Evolutionary conservation across 371 early-diverging fungal genomes (phyloP), one percentile per base, ranked within the genome.

Genomic region (Rhizopus microsporus): DNA sequence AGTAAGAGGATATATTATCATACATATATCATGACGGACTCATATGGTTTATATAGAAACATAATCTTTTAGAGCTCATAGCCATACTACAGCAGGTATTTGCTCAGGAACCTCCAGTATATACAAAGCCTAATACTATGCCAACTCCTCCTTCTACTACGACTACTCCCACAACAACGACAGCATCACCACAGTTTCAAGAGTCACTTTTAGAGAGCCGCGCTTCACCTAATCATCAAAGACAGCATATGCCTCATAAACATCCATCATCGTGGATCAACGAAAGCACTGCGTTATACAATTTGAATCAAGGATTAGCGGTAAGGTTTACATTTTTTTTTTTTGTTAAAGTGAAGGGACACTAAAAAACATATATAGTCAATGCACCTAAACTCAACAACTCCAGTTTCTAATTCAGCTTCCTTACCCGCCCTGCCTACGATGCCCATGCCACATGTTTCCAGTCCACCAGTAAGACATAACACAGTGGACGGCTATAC

Each of bases 91-190:
- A 92, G 62, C 78, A 76, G 31, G 76, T 90, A 12, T 93, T 93
- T 75, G 74, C 83, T 0, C 76, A 75, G 46, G 91, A 91, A 58
- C 92, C 93, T 31, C 93, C 93, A 16, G 91, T 92, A 7, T 92
- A 89, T 59, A 82, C 90, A 32, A 87, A 86, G 57, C 82, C 87
- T 29, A 72, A 61, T 1, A 53, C 54, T n/a, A 59, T 66, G 13
- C 52, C 56, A 37, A 51, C 55, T 53, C 62, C 42, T 42, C 42
- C 33, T 48, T 23, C 23, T 23, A 23, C 23, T 23, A 23, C 23
- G 23, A 23, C 23, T 23, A 23, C 23, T 23, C 23, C 23, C 23
- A 23, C 40, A 55, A 45, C 48, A 38, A 47, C 46, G n/a, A 30
- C 53, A 42, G 67, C 63, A 51, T 65, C 65, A 37, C 65, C 68